Evolutionary conservation across 2,329 filamentous ascomycete genomes (phyloP), one percentile per base, ranked within the genome.

Genomic region (Alternaria arbusti): DNA sequence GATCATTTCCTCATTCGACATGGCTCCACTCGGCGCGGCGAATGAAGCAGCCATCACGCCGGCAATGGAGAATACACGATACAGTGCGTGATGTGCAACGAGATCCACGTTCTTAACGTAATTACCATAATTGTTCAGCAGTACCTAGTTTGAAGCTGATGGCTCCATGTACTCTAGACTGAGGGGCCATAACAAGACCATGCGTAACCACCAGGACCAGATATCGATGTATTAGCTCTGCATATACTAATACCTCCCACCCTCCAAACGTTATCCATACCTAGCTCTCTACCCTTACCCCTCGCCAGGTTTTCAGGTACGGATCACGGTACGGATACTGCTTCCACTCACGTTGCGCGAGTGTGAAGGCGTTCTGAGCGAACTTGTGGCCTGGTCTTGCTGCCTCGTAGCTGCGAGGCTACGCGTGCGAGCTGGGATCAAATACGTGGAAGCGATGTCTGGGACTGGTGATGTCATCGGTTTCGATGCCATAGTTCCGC

Each of bases 401-500:
- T 23, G 26, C 22, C 10, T 12, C 23, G 44, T 15, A 23, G 20
- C 20, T 46, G 44, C 22, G 20, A 46, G 44, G 4, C 44, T 46
- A 46, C 7, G 9, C 36, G 8, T 40, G 36, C 36, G 36, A 40
- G 36, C 36, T 40, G n/a, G 15, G 36, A 9, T 32, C 43, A 15
- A 22, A 5, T 7, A 28, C 40, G 11, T 22, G 3, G n/a, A 28
- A 44, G 40, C 25, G 7, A 12, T 23, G 61, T 64, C 2, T 65
- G 59, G 13, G 67, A 68, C 55, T 1, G 74, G 74, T 6, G 73
- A 74, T 10, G 66, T 64, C 8, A 71, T 47, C 0, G 73, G 72
- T 0, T 70, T 74, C 1, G 70, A 72, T 20, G 71, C 72, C 72
- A 77, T 78, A 2, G 75, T 79, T 8, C 74, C 75, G 20, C 72